Percentiles rank a stretch among this genome's conserved stretches.
These are phyloP conservation scores for Fusarium coicis DNA, from an alignment of 2,329 filamentous ascomycete species.

Conservation along the genomic window DNA sequence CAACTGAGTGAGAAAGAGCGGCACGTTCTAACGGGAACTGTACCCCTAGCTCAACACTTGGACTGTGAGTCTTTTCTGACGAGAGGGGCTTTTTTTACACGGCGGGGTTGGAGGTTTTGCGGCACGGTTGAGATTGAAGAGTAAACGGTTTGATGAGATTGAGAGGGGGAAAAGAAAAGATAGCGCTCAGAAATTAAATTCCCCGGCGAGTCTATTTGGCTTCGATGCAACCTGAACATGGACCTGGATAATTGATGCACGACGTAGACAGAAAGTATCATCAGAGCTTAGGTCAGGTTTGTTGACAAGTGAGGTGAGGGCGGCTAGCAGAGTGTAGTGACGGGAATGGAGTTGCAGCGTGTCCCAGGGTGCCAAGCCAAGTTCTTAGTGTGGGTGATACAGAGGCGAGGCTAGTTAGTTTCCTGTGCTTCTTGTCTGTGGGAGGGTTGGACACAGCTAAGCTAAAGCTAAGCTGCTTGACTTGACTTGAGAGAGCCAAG, in stretches of 20 bases:
- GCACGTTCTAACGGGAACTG: slow-evolving; percentile 19
- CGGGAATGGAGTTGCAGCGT: slow-evolving; percentile 8
- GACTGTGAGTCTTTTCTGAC: slow-evolving; percentile 9
- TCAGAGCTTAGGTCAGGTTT: neutral
- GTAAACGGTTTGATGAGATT: neutral
- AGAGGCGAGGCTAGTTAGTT: slow-evolving; percentile 16
- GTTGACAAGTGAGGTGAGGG: neutral
- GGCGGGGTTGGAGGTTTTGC: slow-evolving; percentile 7
- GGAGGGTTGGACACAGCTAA: neutral
- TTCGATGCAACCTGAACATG: slow-evolving; percentile 22
- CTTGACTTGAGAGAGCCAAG: neutral
- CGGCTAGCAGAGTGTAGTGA: slow-evolving; percentile 34
- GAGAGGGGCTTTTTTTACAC: neutral
- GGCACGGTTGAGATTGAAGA: neutral
- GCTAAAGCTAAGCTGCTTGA: neutral
- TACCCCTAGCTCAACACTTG: slow-evolving; percentile 1
- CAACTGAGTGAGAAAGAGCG: neutral
- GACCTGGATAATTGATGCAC: slow-evolving; percentile 2
- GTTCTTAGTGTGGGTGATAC: slow-evolving; percentile 30
- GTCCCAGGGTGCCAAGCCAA: neutral
- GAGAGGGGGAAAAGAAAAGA: neutral
- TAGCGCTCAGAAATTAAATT: slow-evolving; percentile 32
- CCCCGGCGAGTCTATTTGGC: slow-evolving; percentile 24
- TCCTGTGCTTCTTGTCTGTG: neutral
- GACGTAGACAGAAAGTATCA: neutral